phyloP scores from a whole-genome alignment of 2,329 filamentous ascomycete genomes.

The Cadophora gregata region DNA sequence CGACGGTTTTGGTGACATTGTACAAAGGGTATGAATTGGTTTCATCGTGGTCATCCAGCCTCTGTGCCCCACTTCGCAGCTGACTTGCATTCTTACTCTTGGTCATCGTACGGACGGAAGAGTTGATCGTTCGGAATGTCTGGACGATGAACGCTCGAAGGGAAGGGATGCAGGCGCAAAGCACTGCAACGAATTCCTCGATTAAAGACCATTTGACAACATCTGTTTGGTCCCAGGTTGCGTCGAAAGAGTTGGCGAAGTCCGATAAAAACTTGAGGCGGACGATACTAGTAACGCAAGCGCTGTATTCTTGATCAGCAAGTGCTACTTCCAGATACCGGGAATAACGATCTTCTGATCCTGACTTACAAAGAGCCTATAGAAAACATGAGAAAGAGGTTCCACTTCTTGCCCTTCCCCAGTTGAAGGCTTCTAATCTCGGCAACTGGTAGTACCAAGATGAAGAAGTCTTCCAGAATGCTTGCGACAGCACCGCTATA shows the following conservation, averaged over 20 bases:
- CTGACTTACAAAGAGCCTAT: slow-evolving; percentile 66
- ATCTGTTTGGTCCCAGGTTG: slow-evolving; percentile 32
- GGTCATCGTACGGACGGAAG: background rate
- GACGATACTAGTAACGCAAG: slow-evolving; percentile 34
- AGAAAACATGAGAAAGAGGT: slow-evolving; percentile 70
- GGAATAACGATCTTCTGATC: background rate
- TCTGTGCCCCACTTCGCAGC: background rate
- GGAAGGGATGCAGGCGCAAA: slow-evolving; percentile 5
- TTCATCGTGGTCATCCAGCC: background rate
- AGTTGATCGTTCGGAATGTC: background rate
- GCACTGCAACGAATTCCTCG: slow-evolving; percentile 36
- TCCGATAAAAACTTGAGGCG: slow-evolving; percentile 32
- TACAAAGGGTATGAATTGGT: background rate
- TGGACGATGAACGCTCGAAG: slow-evolving; percentile 6
- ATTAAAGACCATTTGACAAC: slow-evolving; percentile 39
- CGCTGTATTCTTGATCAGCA: slow-evolving; percentile 22
- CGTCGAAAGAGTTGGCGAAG: slow-evolving; percentile 30
- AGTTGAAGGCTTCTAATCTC: slow-evolving; percentile 67
- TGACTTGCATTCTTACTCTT: slow-evolving; percentile 3
- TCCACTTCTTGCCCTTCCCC: slow-evolving; percentile 69
- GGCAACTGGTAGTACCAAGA: slow-evolving; percentile 69
- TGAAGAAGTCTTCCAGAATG: slow-evolving; percentile 69
- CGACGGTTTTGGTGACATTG: background rate
- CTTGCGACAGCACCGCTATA: slow-evolving; percentile 70
- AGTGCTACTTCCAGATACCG: background rate